Evolutionary conservation across 2,329 filamentous ascomycete species (phyloP), one percentile per base, ranked within the genome.

Genomic region (Penicillium glabrum): DNA sequence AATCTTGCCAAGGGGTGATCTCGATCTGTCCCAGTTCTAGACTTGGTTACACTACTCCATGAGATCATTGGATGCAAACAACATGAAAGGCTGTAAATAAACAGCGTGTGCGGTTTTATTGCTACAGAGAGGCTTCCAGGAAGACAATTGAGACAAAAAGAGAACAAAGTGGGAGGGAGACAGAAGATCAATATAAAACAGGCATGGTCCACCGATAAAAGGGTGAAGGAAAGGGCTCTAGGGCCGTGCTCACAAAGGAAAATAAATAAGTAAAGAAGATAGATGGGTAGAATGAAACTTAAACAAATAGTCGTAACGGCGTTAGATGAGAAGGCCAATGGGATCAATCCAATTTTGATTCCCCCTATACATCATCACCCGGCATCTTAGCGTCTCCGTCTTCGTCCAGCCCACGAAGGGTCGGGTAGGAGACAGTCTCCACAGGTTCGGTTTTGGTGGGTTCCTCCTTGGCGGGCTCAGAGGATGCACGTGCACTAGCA

Each of bases 401-500:
- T 39, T 71, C 71, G 35, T 72, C 72, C 49, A 73, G 46, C 23
- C 67, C 67, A 37, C 67, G 67, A 26, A 73, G 58, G 3, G 68
- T 71, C 29, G 71, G 71, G 49, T 73, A 73, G 59, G 72, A 66
- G 37, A 73, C 67, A 8, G 58, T 51, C 41, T 71, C 67, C 21
- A 59, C 63, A 11, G 63, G 46, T 53, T 72, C 65, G 11, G 63
- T 46, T 55, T 72, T 69, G 46, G 58, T 44, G 26, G 26, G 26
- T 33, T 67, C 62, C 21, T 68, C 65, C n/a, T 65, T 65, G 11
- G 61, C 51, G 4, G 82, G 79, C 39, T 82, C 69, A 60, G 83
- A 80, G 60, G 79, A 71, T 9, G 77, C 74, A 9, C 70, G 67
- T 27, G 51, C 49, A 35, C 53, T 59, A 24, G 45, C 54, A 44